These are phyloP conservation scores for Lasiodiplodia gonubiensis DNA, from an alignment of 2,329 filamentous ascomycete genomes.

Conservation along the genomic window DNA sequence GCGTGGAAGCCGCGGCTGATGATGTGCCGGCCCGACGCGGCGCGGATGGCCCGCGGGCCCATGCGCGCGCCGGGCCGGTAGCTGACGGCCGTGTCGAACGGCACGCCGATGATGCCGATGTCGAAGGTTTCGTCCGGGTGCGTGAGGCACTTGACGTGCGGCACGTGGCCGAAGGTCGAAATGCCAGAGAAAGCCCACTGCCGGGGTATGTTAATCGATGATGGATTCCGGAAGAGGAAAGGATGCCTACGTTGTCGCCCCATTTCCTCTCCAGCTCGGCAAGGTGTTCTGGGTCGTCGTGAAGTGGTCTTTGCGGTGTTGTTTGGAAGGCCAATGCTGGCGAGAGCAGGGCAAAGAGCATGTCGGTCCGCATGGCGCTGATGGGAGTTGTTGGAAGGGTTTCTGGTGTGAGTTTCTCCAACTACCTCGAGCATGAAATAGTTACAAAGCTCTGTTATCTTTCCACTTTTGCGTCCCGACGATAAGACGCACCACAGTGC, in stretches of 20 bases:
- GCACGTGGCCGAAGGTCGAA: slow-evolving; percentile 79
- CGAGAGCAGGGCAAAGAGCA: too few species aligned
- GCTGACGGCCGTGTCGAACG: slow-evolving; percentile 84
- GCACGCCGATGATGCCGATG: slow-evolving; percentile 56
- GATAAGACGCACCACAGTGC: too few species aligned
- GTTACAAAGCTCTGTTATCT: too few species aligned
- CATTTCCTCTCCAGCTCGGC: background rate
- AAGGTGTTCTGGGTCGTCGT: too few species aligned
- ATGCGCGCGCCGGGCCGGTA: slow-evolving; percentile 85
- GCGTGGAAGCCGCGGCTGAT: slow-evolving; percentile 85
- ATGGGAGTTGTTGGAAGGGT: too few species aligned
- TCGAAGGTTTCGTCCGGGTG: slow-evolving; percentile 74
- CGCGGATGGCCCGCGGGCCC: slow-evolving; percentile 81
- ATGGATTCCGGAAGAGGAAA: background rate
- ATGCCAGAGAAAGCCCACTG: slow-evolving; percentile 80
- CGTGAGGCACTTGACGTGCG: slow-evolving; percentile 76
- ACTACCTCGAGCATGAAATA: too few species aligned
- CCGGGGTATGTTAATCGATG: background rate
- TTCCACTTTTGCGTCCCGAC: too few species aligned
- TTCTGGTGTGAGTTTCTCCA: too few species aligned
- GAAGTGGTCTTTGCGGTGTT: too few species aligned
- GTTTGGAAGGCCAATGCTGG: too few species aligned
- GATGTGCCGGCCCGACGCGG: slow-evolving; percentile 74
- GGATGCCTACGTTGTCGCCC: background rate
- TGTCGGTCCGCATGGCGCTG: too few species aligned